Evolutionary conservation across 2,329 filamentous ascomycete genomes (phyloP).

Genomic region (Botrytis hyacinthi): DNA sequence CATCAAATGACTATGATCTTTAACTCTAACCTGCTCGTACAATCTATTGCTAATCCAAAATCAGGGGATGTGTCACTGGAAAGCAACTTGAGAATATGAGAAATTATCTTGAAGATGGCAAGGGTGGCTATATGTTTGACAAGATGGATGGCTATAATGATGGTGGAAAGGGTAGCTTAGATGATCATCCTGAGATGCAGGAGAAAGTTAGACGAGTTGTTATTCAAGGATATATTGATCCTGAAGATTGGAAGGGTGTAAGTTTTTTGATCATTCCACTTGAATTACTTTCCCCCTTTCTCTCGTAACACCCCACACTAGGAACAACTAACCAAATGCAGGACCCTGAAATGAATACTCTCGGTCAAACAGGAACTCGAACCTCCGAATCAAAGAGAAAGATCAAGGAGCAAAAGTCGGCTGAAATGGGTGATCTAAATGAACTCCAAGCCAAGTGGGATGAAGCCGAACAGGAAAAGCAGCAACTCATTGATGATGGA

Average conservation of each 20-base stretch:
- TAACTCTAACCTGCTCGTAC: not conserved
- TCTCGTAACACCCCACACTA: not conserved
- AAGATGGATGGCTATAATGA: constrained; percentile 67
- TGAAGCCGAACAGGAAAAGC: constrained; percentile 7
- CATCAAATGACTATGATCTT: not conserved
- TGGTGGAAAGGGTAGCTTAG: constrained; percentile 60
- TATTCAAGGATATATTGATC: constrained; percentile 74
- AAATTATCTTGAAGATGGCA: constrained; percentile 49
- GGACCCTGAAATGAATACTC: constrained; percentile 40
- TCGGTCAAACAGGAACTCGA: constrained; percentile 34
- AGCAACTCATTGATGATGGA: constrained; percentile 12
- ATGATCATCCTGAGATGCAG: constrained; percentile 57
- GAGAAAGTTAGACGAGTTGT: constrained; percentile 73
- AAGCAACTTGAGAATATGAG: constrained; percentile 66
- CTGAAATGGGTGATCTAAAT: constrained; percentile 19
- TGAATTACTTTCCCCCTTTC: not conserved
- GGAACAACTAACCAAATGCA: constrained; percentile 19
- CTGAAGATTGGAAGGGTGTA: constrained; percentile 88
- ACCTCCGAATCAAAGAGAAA: constrained; percentile 31
- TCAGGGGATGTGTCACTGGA: constrained; percentile 86
- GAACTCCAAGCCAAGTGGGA: constrained; percentile 26
- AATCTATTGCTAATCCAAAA: not conserved
- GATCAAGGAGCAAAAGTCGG: constrained; percentile 26
- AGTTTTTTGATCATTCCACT: constrained; percentile 40
- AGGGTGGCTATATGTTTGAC: constrained; percentile 45